Conservation (phyloP, 2,329 filamentous ascomycete genomes). For the Tolypocladium paradoxum region DNA sequence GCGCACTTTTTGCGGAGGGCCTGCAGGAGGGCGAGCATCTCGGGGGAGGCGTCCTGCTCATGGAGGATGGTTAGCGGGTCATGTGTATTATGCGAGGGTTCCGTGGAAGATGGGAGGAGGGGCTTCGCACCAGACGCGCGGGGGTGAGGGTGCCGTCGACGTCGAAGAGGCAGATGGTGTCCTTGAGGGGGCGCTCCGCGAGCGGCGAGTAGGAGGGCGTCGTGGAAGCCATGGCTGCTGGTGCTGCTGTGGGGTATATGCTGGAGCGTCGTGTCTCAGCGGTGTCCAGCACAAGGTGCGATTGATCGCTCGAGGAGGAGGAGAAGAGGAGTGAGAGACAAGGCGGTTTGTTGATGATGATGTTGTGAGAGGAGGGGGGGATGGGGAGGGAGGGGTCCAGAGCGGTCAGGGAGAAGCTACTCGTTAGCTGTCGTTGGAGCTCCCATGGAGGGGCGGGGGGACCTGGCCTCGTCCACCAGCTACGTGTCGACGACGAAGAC, state of each 20-base stretch:
- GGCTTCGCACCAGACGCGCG: constrained; percentile 55
- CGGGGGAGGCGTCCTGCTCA: constrained; percentile 54
- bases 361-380: no score
- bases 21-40: constrained; percentile 74
- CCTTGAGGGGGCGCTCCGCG: constrained; percentile 73
- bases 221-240: constrained; percentile 28
- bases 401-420: neutral
- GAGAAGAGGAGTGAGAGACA: neutral
- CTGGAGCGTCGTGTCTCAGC: neutral
- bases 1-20: constrained; percentile 76
- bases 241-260: neutral
- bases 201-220: constrained; percentile 56
- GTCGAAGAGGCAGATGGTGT: constrained; percentile 93
- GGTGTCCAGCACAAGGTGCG: neutral
- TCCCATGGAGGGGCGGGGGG: neutral
- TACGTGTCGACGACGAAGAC: no score
- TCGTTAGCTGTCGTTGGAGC: neutral
- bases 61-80: constrained; percentile 1
- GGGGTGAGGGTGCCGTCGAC: constrained; percentile 88
- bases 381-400: neutral
- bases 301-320: neutral
- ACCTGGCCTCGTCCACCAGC: neutral
- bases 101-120: constrained; percentile 4
- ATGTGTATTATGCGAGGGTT: neutral
- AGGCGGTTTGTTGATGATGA: neutral